phyloP scores from a whole-genome alignment of 352 stramenopile species.

The Globisporangium emineosum region DNA sequence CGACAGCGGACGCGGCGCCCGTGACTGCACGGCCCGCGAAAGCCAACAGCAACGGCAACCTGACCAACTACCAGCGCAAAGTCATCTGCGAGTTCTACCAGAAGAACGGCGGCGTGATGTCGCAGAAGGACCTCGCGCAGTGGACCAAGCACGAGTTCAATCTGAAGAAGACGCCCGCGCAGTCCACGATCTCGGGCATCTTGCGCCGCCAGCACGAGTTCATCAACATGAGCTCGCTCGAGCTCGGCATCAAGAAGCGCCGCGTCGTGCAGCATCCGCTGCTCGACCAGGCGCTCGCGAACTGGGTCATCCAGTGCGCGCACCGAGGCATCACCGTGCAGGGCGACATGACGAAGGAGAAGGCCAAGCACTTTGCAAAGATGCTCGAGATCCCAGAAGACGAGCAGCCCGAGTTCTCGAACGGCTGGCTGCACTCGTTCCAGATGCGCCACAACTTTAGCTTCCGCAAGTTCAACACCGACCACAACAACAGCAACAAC shows the following conservation, averaged over 20 bases:
- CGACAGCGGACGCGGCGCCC: background rate
- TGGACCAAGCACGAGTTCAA: constrained; percentile 87
- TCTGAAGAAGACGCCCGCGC: constrained; percentile 75
- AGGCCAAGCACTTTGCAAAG: constrained; percentile 79
- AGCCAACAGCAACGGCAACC: constrained; percentile 60
- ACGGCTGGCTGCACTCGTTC: constrained; percentile 79
- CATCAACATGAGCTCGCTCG: constrained; percentile 78
- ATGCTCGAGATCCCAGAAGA: constrained; percentile 77
- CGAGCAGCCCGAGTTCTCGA: constrained; percentile 79
- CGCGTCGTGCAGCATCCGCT: constrained; percentile 78
- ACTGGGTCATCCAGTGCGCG: constrained; percentile 86
- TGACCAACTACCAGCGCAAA: constrained; percentile 84
- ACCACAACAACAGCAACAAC: constrained; percentile 32
- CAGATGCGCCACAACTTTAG: constrained; percentile 83
- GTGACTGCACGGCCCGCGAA: background rate
- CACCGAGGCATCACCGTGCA: constrained; percentile 76
- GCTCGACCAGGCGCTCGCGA: constrained; percentile 74
- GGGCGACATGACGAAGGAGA: constrained; percentile 84
- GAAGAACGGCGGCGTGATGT: constrained; percentile 78
- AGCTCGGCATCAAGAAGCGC: constrained; percentile 81
- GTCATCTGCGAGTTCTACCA: constrained; percentile 84
- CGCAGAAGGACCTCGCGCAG: constrained; percentile 82
- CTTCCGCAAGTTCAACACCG: constrained; percentile 79
- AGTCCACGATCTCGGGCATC: constrained; percentile 85
- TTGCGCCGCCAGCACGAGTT: constrained; percentile 80